Conservation (phyloP, 2,329 filamentous ascomycete species). For the Aspergillus hiratsukae region DNA sequence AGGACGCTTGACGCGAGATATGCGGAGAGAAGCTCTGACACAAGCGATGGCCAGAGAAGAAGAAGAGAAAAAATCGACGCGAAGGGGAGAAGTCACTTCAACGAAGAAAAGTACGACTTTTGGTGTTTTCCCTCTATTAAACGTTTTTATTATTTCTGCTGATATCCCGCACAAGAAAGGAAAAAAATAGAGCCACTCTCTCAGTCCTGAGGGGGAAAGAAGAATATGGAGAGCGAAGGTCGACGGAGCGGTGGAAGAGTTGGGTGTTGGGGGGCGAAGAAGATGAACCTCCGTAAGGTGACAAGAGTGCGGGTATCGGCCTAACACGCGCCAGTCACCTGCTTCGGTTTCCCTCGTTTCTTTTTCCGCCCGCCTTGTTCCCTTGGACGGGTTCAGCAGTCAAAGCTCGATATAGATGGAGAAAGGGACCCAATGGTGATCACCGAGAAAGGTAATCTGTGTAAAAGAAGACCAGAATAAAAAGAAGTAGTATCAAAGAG, state of each 20-base stretch:
- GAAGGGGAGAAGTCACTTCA: neutral
- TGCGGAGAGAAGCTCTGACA: conserved; percentile 1
- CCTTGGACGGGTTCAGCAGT: neutral
- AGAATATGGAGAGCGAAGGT: conserved; percentile 4
- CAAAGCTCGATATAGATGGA: neutral
- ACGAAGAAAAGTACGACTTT: conserved; percentile 5
- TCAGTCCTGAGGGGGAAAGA: conserved; percentile 1
- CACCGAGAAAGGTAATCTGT: neutral
- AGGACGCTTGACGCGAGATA: neutral
- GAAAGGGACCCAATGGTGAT: neutral
- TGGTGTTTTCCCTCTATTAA: neutral
- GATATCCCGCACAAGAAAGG: neutral
- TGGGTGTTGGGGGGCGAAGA: neutral
- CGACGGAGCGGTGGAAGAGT: neutral
- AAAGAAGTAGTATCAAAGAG: neutral
- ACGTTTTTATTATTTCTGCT: neutral
- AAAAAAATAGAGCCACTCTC: neutral
- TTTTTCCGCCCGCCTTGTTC: neutral
- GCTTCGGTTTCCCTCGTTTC: neutral
- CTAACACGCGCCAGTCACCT: neutral
- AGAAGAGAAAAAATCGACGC: conserved; percentile 5
- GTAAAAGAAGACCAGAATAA: neutral
- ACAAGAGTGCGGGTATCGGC: neutral
- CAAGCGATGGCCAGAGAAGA: conserved; percentile 3
- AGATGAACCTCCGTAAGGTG: neutral